phyloP scores from a whole-genome alignment of 2,329 filamentous ascomycete species.

The Aspergillus alliaceus region DNA sequence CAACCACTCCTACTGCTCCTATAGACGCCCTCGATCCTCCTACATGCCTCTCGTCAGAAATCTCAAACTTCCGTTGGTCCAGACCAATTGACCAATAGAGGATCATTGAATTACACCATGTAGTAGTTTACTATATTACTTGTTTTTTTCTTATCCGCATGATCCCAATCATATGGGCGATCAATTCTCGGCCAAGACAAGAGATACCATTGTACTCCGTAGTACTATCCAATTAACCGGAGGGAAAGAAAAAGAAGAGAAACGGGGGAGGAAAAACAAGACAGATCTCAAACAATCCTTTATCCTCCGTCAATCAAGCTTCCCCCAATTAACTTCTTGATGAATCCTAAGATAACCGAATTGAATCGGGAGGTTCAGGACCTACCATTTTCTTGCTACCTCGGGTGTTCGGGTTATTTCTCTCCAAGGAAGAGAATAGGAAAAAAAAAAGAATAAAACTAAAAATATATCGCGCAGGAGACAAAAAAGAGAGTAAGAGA shows the following conservation, averaged over 20 bases:
- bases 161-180: background rate
- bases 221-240: too few relatives aligned
- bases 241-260: background rate
- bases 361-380: constrained; percentile 18
- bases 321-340: background rate
- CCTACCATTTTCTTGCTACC: constrained; percentile 14
- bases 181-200: constrained; percentile 1
- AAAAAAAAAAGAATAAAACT: background rate
- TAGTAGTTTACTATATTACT: background rate
- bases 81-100: background rate
- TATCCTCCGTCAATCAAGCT: background rate
- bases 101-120: background rate
- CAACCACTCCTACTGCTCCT: too few relatives aligned
- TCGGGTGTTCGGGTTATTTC: constrained; percentile 22
- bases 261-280: too few relatives aligned
- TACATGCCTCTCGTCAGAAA: too few relatives aligned
- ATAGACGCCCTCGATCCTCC: too few relatives aligned
- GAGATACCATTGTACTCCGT: too few relatives aligned
- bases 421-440: background rate
- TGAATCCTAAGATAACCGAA: constrained; percentile 11
- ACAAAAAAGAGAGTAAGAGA: background rate
- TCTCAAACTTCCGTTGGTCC: background rate
- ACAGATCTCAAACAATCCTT: background rate
- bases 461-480: background rate
- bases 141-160: background rate